Conservation (phyloP, 2,329 filamentous ascomycete genomes). For the Monosporascus sp. region DNA sequence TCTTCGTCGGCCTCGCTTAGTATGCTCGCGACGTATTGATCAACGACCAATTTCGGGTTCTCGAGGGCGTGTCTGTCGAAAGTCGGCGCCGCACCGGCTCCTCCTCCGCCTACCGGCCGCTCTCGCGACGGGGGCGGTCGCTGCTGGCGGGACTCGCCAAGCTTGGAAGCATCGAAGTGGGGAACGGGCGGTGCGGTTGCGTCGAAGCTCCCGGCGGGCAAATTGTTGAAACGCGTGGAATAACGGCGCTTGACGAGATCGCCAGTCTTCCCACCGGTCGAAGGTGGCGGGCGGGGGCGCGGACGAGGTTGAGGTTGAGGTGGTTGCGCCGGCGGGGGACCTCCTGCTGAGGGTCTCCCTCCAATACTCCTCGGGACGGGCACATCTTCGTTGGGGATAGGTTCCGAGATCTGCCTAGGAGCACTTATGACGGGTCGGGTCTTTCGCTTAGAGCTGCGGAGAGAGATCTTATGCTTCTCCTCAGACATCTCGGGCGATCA, state of each 20-base stretch:
- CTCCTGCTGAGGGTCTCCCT: conserved; percentile 21
- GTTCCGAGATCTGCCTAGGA: conserved; percentile 58
- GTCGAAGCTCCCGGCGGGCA: conserved; percentile 65
- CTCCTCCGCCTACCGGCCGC: conserved; percentile 38
- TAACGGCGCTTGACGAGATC: conserved; percentile 94
- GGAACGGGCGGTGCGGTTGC: conserved; percentile 65
- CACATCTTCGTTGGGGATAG: conserved; percentile 49
- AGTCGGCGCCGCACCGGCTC: conserved; percentile 50
- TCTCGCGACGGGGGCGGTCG: conserved; percentile 49
- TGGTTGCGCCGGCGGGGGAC: conserved; percentile 20
- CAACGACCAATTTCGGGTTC: conserved; percentile 73
- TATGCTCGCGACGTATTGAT: conserved; percentile 71
- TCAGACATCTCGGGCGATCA: conserved; percentile 48
- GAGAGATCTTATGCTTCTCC: conserved; percentile 57
- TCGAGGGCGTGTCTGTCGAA: conserved; percentile 74
- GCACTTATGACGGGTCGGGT: conserved; percentile 58
- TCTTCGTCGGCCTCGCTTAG: conserved; percentile 82
- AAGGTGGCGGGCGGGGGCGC: conserved; percentile 38
- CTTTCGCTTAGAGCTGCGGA: conserved; percentile 59
- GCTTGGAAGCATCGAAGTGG: conserved; percentile 47
- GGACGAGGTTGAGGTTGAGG: conserved; percentile 33
- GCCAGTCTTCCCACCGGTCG: conserved; percentile 57
- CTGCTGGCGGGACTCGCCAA: conserved; percentile 41
- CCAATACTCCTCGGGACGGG: conserved; percentile 29
- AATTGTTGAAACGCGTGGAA: conserved; percentile 83